Base-by-base conservation (phyloP, 208 protist genomes). In the Trypanosoma avium region DNA sequence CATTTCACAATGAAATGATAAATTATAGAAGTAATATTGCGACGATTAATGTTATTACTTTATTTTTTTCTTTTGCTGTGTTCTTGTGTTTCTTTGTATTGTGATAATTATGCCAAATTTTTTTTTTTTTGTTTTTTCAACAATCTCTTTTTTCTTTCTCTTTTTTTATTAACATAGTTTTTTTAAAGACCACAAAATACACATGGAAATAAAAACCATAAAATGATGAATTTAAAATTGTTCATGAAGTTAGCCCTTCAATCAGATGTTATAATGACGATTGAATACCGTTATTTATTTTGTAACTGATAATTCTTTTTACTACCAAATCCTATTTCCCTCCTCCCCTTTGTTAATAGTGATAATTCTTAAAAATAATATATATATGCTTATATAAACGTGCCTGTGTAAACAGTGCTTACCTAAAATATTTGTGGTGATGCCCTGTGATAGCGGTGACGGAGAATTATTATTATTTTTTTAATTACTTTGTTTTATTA, bases 161-260 rank as follows among this genome's bases (percentile, higher is more conserved):
- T 27, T 22, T 58, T 36, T 21, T 17, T 42, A 5, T 19, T 27
- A 5, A 9, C 33, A 2, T 8, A 24, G 3, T 32, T 8, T 5
- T 24, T 30, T 13, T 29, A 32, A 9, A 27, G 48, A 26, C 8
- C 17, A 13, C 24, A 24, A 54, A 15, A 32, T 24, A 54, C 6
- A 30, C 17, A 30, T 15, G 12, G 4, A 15, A 24, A 26, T 54
- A 32, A 54, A 32, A n/a, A 27, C 52, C n/a, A n/a, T n/a, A n/a
- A n/a, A 4, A 6, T 21, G 17, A 42, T 42, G 36, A 42, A 1
- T 50, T 26, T 30, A 22, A n/a, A 19, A 36, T 36, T 62, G 40
- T 62, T 62, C 35, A 52, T 62, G 57, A 62, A 62, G 57, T 62
- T 62, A 62, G 57, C 57, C 57, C 57, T 62, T 62, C 57, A 62